Evolutionary conservation across 2,329 filamentous ascomycete genomes (phyloP).

Genomic region (Mycosphaerella sp.): DNA sequence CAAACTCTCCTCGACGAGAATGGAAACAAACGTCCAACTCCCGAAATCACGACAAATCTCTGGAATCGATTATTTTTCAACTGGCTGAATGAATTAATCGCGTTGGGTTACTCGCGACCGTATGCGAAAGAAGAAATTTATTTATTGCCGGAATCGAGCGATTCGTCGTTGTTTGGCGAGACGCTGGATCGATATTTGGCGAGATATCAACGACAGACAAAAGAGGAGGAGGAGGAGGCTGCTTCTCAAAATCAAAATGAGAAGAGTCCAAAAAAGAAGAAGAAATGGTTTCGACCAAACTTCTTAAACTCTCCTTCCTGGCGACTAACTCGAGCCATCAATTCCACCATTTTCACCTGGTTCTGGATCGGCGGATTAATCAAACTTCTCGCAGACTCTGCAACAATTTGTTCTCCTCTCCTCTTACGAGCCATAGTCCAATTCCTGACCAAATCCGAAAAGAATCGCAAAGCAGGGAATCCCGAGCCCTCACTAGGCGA

Average conservation of each 20-base stretch:
- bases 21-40: constrained; percentile 1
- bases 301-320: not conserved
- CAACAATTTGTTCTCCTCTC: constrained; percentile 3
- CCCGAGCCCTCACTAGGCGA: not conserved
- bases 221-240: too few species aligned
- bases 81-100: constrained; percentile 5
- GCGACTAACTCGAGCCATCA: constrained; percentile 2
- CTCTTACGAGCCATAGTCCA: constrained; percentile 3
- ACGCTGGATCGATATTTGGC: not conserved
- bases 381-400: constrained; percentile 4
- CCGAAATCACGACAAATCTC: not conserved
- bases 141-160: not conserved
- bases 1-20: not conserved
- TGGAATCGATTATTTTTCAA: constrained; percentile 4
- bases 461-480: not conserved
- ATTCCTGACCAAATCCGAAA: constrained; percentile 1
- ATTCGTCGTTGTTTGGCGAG: not conserved
- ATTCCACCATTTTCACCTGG: constrained; percentile 2
- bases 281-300: not conserved
- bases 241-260: not conserved
- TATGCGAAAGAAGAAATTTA: not conserved
- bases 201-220: too few species aligned
- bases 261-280: too few species aligned
- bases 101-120: constrained; percentile 4
- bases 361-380: constrained; percentile 7